Base-by-base conservation (phyloP, 371 early-diverging fungal genomes). In the Actinomortierella wolfii region DNA sequence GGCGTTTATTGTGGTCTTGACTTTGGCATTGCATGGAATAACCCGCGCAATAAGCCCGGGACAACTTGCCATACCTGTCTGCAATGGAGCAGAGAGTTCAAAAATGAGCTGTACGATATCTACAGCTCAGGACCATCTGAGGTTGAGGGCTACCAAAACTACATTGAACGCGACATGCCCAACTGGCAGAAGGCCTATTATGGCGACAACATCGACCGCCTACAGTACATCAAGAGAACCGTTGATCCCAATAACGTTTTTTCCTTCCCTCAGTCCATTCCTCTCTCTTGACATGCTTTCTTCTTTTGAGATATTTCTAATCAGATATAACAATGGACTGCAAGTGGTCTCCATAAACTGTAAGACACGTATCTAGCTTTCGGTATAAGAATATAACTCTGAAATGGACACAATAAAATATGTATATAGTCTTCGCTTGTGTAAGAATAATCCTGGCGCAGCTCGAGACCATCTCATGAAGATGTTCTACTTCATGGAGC, bases 181-280 rank as follows among this genome's bases (percentile, higher is more conserved):
- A 76, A 67, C 59, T 70, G 67, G 57, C 50, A 49, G 42, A 56
- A 60, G n/a, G 61, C 60, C 29, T 81, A 79, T 60, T 81, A 77
- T 55, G 79, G 76, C 20, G 49, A 63, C 3, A 68, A 67, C 24
- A 18, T 56, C 25, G 52, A 71, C 8, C 56, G 68, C 15, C 41
- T 81, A 39, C 54, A 61, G 44, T 28, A 61, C 34, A 68, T 76
- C 41, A 79, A 81, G 60, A 48, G 62, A 1, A 21, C 50, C 2
- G 54, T 68, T 18, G 81, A 81, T 42, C 68, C 76, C 18, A 40
- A 49, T n/a, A 78, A 78, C 45, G 25, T 67, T 51, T 77, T 80
- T 55, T 58, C 67, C 26, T 76, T 71, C 65, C 67, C 76, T 26
- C 76, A 68, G 54, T 71, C 68, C 50, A 78, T 78, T 48, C 79